Evolutionary conservation across 202 grass and related monocot genomes (phyloP).

Genomic region (Dendrocalamus latiflorus): DNA sequence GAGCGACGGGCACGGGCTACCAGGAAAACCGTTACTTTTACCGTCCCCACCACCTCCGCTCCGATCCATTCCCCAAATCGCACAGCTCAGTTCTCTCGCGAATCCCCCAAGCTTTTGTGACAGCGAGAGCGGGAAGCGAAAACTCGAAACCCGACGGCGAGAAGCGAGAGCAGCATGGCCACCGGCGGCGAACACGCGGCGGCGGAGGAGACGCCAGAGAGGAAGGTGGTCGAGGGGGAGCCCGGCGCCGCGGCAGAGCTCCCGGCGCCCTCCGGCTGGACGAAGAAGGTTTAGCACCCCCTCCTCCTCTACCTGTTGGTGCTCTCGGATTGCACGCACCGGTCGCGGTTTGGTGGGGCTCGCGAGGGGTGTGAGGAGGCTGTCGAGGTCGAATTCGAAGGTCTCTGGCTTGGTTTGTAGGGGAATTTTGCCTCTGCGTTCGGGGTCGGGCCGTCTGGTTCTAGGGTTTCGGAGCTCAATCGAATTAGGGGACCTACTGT

Average conservation of each 20-base stretch:
- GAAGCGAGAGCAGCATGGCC: constrained; percentile 20
- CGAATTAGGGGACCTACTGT: background rate
- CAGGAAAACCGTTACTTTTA: constrained; percentile 29
- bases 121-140: constrained; percentile 47
- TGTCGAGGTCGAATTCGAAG: background rate
- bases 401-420: background rate
- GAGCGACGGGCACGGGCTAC: background rate
- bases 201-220: constrained; percentile 29
- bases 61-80: constrained; percentile 31
- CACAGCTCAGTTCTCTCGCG: background rate
- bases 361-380: background rate
- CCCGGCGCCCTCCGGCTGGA: constrained; percentile 51
- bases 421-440: background rate
- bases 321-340: background rate
- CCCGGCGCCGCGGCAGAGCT: constrained; percentile 21
- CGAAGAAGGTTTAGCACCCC: constrained; percentile 46
- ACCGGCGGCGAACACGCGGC: constrained; percentile 36
- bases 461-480: constrained; percentile 39
- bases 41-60: background rate
- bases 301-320: background rate
- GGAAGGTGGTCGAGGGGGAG: background rate
- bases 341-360: background rate
- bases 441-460: background rate
- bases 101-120: constrained; percentile 1
- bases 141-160: constrained; percentile 39